phyloP scores from a whole-genome alignment of 1,284 basidiomycete species.

The Apiotrichum domesticum region DNA sequence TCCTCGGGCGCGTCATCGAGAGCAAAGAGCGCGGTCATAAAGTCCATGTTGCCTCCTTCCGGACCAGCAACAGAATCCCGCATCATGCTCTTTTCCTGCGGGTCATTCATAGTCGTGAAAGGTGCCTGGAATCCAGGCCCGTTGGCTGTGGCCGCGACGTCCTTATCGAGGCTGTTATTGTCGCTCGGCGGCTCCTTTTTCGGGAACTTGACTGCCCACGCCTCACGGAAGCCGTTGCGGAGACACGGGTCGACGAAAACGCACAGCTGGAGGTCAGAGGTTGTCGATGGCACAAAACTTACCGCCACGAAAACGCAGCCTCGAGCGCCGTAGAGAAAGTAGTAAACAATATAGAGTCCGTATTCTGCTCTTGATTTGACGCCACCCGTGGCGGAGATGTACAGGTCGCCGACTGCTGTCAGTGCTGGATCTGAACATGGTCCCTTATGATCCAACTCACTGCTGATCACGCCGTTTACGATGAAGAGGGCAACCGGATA shows the following conservation, averaged over 20 bases:
- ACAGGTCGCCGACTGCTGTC: conserved; percentile 16
- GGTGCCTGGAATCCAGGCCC: neutral
- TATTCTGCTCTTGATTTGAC: conserved; percentile 6
- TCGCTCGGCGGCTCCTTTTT: neutral
- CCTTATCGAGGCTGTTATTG: neutral
- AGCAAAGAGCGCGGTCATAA: conserved; percentile 12
- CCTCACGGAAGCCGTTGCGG: conserved; percentile 5
- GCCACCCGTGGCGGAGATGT: conserved; percentile 11
- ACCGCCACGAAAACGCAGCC: conserved; percentile 14
- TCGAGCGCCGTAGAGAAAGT: conserved; percentile 17
- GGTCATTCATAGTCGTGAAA: neutral
- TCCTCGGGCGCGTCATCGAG: conserved; percentile 1
- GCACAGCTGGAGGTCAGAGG: conserved; percentile 1
- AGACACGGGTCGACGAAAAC: conserved; percentile 17
- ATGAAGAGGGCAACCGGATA: conserved; percentile 25
- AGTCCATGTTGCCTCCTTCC: conserved; percentile 6
- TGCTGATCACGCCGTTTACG: conserved; percentile 23
- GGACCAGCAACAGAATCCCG: neutral
- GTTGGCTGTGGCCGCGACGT: neutral
- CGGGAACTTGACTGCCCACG: conserved; percentile 6
- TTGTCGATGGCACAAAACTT: neutral
- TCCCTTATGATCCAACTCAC: conserved; percentile 6
- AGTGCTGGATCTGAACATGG: neutral
- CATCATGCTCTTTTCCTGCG: neutral
- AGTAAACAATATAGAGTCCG: conserved; percentile 18